Evolutionary conservation across 163 green algal species (phyloP), one percentile per base, ranked within the genome.

Genomic region (Trebouxia gelatinosa): DNA sequence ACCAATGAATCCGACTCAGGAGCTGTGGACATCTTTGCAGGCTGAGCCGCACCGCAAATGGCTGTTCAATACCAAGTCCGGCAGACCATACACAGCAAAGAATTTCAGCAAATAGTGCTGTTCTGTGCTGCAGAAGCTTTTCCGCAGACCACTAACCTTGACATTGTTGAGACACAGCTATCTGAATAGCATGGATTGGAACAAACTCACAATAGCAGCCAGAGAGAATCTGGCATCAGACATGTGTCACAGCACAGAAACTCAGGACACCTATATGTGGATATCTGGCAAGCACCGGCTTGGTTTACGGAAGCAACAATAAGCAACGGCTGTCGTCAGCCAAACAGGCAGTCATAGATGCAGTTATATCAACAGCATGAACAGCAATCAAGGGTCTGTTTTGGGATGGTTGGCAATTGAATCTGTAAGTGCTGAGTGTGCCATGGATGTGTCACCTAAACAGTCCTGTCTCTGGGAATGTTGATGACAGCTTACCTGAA

Each of bases 401-500:
- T 72, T 72, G 64, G 39, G 67, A 54, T 3, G 77, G 66, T 32
- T 92, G 80, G 90, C 31, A 13, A 16, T 39, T 80, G n/a, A 95
- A 96, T 81, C 48, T 76, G 3, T 39, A 48, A 26, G 88, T n/a
- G 81, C 91, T 32, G 84, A 88, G 11, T 16, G 91, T 29, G 84
- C 91, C 0, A 85, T 94, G 67, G 90, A 91, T 6, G 83, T 97
- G 77, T 72, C 64, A 72, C 64, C 64, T 72, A 61, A 61, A 95
- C 92, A 1, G 92, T 97, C 0, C 65, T 97, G 68, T 91, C 82
- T 9, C 85, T 94, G 74, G 92, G 92, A 23, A 87, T 91, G 40
- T 82, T 96, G 23, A 97, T 97, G 92, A 96, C 91, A 1, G 86
- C 87, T 7, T 97, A 92, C 77, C 80, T 97, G 28, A 89, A 86